Evolutionary conservation across 208 protist genomes (phyloP), one percentile per base, ranked within the genome.

Genomic region (Jaenimonas drosophilae): DNA sequence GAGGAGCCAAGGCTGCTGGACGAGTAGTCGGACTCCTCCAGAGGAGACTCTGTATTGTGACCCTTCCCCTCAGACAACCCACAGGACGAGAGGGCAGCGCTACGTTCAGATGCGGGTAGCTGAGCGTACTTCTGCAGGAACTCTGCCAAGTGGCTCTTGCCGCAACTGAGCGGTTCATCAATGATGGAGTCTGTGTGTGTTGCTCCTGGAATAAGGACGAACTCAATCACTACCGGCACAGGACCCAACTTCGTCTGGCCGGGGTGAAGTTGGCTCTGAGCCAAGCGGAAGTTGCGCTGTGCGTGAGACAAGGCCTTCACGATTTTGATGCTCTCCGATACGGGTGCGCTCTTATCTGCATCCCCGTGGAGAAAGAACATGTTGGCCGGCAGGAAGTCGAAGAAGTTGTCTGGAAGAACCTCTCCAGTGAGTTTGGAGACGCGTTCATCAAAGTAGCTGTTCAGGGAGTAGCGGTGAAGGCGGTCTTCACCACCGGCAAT

Each of bases 291-390:
- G 7, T 72, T 68, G 5, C 64, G 63, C 50, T 88, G 79, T 0
- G 79, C 73, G 41, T 71, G 64, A 41, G 71, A 69, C 62, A 89
- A 75, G 3, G 68, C 19, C 41, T 86, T 74, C 14, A 66, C 78
- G 20, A 92, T 38, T 36, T 81, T 76, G n/a, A 67, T 66, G 28
- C 71, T 79, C 77, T 93, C 85, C 39, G 64, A 69, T 34, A 79
- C 36, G 3, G 85, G 85, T 2, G 85, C 76, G 39, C 71, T 81
- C 47, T 51, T 75, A 62, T 93, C 85, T 0, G 59, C 65, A 44
- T 88, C 85, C 27, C 85, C 85, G 50, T 93, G 85, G 26, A 90
- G 59, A 36, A 90, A 86, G 49, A 70, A 76, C 74, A 93, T 93
- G 20, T 50, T 53, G 41, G 55, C 40, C 12, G 85, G 85, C 20